Evolutionary conservation across 2,329 filamentous ascomycete genomes (phyloP).

Genomic region (Cladosporium sp.): DNA sequence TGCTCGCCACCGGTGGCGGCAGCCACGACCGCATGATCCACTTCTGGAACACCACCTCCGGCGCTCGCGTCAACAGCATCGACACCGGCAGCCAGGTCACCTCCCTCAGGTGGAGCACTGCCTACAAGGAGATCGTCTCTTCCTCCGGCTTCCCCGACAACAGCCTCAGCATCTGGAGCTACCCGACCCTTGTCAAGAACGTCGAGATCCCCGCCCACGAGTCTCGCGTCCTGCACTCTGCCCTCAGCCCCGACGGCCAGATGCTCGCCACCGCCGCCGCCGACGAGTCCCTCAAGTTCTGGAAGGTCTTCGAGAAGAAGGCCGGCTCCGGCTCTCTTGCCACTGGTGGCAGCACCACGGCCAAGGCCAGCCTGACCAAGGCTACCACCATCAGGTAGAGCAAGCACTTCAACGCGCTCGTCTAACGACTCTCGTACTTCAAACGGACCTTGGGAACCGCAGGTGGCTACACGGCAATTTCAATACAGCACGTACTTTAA

Average conservation of each 20-base stretch:
- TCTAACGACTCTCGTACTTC: constrained; percentile 2
- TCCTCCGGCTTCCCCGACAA: constrained; percentile 99
- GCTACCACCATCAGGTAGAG: constrained; percentile 64
- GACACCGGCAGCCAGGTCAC: constrained; percentile 97
- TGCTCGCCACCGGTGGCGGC: constrained; percentile 91
- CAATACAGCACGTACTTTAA: constrained; percentile 6
- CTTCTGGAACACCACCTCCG: constrained; percentile 99
- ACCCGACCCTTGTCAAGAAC: constrained; percentile 92
- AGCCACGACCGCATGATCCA: constrained; percentile 97
- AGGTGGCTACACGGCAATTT: not conserved
- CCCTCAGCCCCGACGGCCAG: constrained; percentile 93
- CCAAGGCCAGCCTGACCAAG: constrained; percentile 77
- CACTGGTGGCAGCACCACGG: constrained; percentile 62
- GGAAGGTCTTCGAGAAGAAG: constrained; percentile 99
- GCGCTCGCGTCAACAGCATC: constrained; percentile 97
- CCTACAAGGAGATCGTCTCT: constrained; percentile 96
- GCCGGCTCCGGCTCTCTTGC: constrained; percentile 61
- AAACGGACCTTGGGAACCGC: not conserved
- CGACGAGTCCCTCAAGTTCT: constrained; percentile 98
- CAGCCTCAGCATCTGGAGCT: constrained; percentile 98
- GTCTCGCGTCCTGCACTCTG: constrained; percentile 92
- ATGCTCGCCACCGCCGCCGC: constrained; percentile 95
- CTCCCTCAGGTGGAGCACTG: constrained; percentile 89
- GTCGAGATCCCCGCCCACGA: constrained; percentile 97
- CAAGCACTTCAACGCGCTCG: not conserved